phyloP scores from a whole-genome alignment of 148 eudicot species.

The Spergularia marina region DNA sequence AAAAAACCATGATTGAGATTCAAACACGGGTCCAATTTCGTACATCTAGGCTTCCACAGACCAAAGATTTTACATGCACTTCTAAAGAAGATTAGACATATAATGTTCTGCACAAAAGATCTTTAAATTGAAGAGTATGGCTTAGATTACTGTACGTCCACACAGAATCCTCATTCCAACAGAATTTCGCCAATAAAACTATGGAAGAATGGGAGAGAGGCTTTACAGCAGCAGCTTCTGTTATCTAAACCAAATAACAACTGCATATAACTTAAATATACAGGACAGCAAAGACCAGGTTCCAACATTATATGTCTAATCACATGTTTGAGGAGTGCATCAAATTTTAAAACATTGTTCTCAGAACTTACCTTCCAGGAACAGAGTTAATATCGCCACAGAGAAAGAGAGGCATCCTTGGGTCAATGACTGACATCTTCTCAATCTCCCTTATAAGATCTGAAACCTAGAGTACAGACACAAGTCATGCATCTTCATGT shows the following conservation, averaged over 20 bases:
- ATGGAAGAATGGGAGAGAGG: neutral
- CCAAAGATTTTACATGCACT: neutral
- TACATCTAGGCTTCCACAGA: neutral
- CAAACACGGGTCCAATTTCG: neutral
- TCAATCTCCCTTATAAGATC: constrained; percentile 64
- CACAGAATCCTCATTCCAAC: neutral
- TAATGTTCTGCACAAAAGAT: too few relatives aligned
- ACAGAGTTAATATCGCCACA: constrained; percentile 89
- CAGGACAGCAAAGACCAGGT: neutral
- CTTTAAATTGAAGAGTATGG: too few relatives aligned
- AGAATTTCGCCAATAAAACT: neutral
- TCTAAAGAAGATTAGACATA: too few relatives aligned
- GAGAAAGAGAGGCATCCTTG: constrained; percentile 63
- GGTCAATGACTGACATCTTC: constrained; percentile 52
- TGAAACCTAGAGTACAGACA: constrained; percentile 28
- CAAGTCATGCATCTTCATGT: constrained; percentile 17
- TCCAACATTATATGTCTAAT: too few relatives aligned
- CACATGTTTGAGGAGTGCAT: neutral
- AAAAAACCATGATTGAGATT: neutral
- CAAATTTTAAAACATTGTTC: constrained; percentile 1
- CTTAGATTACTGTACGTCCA: neutral
- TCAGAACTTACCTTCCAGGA: constrained; percentile 76
- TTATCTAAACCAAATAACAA: neutral
- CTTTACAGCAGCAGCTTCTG: neutral
- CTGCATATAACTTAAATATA: neutral